Evolutionary conservation across 2,329 filamentous ascomycete genomes (phyloP).

Genomic region (Colletotrichum salicis): DNA sequence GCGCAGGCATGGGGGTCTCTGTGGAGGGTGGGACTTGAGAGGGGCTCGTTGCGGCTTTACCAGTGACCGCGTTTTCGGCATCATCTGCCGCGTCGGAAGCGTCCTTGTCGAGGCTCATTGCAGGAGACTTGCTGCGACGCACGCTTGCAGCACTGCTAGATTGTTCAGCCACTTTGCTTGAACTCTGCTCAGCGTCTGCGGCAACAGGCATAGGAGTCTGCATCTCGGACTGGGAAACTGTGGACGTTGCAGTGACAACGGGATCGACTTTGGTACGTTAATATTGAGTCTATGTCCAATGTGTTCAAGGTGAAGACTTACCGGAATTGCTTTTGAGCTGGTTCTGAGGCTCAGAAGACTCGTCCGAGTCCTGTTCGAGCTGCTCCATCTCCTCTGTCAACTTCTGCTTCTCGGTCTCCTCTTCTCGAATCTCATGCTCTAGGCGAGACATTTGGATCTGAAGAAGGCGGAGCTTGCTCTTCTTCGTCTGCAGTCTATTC

Average conservation of each 20-base stretch:
- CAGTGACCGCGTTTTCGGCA: slow-evolving; percentile 21
- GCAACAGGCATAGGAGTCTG: slow-evolving; percentile 1
- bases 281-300: not conserved
- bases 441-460: slow-evolving; percentile 59
- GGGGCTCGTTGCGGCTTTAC: slow-evolving; percentile 18
- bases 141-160: not conserved
- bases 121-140: not conserved
- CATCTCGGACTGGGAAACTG: not conserved
- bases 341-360: slow-evolving; percentile 18
- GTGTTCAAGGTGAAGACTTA: not conserved
- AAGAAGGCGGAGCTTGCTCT: slow-evolving; percentile 57
- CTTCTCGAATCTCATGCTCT: slow-evolving; percentile 58
- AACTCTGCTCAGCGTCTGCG: not conserved
- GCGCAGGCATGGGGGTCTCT: slow-evolving; percentile 3
- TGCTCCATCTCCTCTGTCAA: slow-evolving; percentile 43
- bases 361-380: slow-evolving; percentile 27
- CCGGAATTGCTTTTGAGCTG: slow-evolving; percentile 30
- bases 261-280: slow-evolving; percentile 11
- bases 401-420: slow-evolving; percentile 46
- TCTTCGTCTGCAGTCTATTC: slow-evolving; percentile 54
- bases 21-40: not conserved
- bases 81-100: not conserved
- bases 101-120: not conserved
- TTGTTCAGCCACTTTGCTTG: not conserved
- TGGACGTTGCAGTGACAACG: not conserved